A percentile compares a stretch with the other conserved stretches of the same genome.
These are phyloP conservation scores for Starmerella vitae DNA, from an alignment of 805 yeast species.

Conservation along the genomic window DNA sequence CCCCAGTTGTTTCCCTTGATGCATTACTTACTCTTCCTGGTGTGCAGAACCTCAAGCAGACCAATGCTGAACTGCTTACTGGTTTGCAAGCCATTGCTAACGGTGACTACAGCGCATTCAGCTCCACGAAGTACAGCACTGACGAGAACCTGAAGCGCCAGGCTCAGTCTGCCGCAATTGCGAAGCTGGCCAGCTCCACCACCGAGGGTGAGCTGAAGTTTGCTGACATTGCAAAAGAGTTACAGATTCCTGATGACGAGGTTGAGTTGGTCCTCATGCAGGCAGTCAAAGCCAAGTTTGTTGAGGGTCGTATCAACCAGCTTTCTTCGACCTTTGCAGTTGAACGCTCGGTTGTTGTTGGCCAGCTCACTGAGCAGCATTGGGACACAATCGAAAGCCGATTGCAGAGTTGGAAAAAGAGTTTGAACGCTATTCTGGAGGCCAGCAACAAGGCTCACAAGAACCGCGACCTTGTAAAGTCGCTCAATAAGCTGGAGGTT, in stretches of 20 bases:
- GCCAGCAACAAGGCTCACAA: conserved; percentile 11
- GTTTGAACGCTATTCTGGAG: conserved; percentile 18
- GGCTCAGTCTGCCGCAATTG: conserved; percentile 24
- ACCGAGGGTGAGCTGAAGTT: conserved; percentile 22
- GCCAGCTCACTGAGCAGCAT: conserved; percentile 28
- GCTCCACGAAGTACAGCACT: conserved; percentile 3
- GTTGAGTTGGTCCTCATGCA: conserved; percentile 33
- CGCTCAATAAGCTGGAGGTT: conserved; percentile 16
- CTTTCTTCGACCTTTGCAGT: conserved; percentile 27
- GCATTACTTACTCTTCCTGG: conserved; percentile 23
- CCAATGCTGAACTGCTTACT: conserved; percentile 17
- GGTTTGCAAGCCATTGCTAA: conserved; percentile 23
- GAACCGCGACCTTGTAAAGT: conserved; percentile 13
- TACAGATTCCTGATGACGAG: conserved; percentile 24
- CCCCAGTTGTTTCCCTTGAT: conserved; percentile 23
- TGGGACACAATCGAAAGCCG: conserved; percentile 29
- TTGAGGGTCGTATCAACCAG: conserved; percentile 34
- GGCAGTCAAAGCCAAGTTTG: conserved; percentile 31
- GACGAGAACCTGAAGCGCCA: conserved; percentile 16
- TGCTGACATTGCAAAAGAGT: conserved; percentile 24
- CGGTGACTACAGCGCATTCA: conserved; percentile 24
- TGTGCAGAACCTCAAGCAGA: conserved; percentile 21
- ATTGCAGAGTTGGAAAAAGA: conserved; percentile 28
- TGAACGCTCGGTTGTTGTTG: conserved; percentile 28
- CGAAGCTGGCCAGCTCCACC: conserved; percentile 20